Evolutionary conservation across 331 rosid species (phyloP), one percentile per base, ranked within the genome.

Genomic region (Phaseolus coccineus): DNA sequence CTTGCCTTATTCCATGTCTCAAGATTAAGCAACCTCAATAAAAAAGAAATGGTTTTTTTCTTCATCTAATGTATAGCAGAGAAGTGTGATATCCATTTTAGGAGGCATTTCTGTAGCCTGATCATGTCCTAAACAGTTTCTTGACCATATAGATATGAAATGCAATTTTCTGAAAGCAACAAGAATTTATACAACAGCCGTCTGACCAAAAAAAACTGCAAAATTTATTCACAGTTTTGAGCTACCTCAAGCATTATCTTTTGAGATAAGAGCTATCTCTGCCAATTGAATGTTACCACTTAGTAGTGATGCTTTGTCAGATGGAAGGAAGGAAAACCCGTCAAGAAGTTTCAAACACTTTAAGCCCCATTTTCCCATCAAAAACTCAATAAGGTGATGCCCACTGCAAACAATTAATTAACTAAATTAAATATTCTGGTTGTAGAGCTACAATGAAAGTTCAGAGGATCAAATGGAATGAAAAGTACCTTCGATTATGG

Each of bases 331-430:
- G 37, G 92, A 90, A 81, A 89, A 91, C 9, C 91, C 86, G 6
- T 94, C 98, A 71, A 94, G 86, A 85, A 94, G 98, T 88, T 87
- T 91, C 72, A 77, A 48, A 69, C 98, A 94, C 90, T 88, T 90
- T 84, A 94, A 84, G 63, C 94, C 97, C 98, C 97, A 90, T 81
- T 90, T 91, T 35, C 51, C 75, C 96, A 87, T 89, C 88, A 94
- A 85, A 84, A 94, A 91, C 81, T 90, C 93, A 19, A 94, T 87
- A 22, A 90, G 91, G 83, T 76, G 96, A 82, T 94, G 94, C 71
- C 98, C 97, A 27, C 98, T 90, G 89, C 79, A 81, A 35, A 40
- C 7, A n/a, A 55, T 30, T 22, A 46, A 69, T 64, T 56, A 47
- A 42, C 78, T 35, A 55, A 77, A 42, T 56, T 63, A n/a, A 68